Conservation (phyloP, 495 filamentous ascomycete genomes). For the Penicillium pulvis region DNA sequence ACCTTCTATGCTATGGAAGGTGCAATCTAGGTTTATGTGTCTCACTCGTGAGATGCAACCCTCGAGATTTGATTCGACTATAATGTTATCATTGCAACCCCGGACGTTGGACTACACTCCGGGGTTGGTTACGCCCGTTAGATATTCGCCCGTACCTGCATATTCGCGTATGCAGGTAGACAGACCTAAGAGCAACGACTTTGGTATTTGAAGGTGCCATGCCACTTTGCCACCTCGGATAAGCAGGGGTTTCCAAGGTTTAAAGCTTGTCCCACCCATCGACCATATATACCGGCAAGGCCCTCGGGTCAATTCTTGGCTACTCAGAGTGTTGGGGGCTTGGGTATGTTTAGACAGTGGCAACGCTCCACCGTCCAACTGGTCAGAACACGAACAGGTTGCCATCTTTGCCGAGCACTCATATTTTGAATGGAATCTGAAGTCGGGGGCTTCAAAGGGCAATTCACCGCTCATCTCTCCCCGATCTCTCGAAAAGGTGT, state of each 20-base stretch:
- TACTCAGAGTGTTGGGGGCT: not conserved
- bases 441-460: too few relatives aligned
- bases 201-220: not conserved
- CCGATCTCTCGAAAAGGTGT: not conserved
- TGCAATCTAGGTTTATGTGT: constrained; percentile 2
- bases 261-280: not conserved
- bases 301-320: not conserved
- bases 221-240: not conserved
- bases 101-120: not conserved
- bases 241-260: not conserved
- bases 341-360: too few relatives aligned
- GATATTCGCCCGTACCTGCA: not conserved
- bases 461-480: not conserved
- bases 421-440: not conserved
- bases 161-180: not conserved
- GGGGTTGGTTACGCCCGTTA: not conserved
- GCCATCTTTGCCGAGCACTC: not conserved
- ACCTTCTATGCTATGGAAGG: not conserved
- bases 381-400: not conserved
- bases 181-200: not conserved
- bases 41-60: constrained; percentile 20
- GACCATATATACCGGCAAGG: not conserved
- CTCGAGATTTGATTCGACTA: constrained; percentile 14
- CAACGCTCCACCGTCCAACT: not conserved
- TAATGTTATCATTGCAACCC: constrained; percentile 20